These are phyloP conservation scores for Parmales sp. DNA, from an alignment of 108 stramenopile genomes.

Conservation along the genomic window DNA sequence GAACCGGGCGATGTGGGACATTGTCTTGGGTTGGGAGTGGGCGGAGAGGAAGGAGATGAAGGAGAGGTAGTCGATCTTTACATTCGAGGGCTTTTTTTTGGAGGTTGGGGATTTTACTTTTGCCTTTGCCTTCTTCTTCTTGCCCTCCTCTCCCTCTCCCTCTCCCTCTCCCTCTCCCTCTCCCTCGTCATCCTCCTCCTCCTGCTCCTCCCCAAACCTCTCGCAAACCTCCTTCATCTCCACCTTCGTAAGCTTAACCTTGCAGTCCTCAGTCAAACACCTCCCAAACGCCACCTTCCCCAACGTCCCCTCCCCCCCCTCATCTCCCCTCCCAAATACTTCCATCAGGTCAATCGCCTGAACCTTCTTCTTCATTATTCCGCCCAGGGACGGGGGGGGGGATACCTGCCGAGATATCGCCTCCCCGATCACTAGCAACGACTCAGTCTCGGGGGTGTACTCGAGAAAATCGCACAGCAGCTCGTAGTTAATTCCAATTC, in stretches of 20 bases:
- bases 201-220: neutral
- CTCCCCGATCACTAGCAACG: neutral
- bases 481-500: neutral
- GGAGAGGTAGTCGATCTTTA: neutral
- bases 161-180: neutral
- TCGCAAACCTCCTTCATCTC: neutral
- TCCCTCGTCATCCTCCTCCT: neutral
- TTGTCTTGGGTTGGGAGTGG: neutral
- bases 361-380: too few relatives aligned
- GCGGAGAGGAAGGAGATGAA: neutral
- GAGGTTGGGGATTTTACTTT: too few relatives aligned
- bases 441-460: neutral
- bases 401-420: neutral
- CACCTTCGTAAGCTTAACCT: too few relatives aligned
- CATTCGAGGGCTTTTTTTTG: neutral
- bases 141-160: neutral
- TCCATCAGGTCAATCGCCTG: too few relatives aligned
- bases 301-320: too few relatives aligned
- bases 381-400: too few relatives aligned
- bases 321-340: too few relatives aligned
- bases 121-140: too few relatives aligned
- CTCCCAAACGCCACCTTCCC: too few relatives aligned
- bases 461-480: constrained; percentile 1
- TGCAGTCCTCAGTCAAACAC: too few relatives aligned
- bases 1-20: neutral